Conservation (phyloP, 2,329 filamentous ascomycete genomes). For the Drechslerella stenobrocha region DNA sequence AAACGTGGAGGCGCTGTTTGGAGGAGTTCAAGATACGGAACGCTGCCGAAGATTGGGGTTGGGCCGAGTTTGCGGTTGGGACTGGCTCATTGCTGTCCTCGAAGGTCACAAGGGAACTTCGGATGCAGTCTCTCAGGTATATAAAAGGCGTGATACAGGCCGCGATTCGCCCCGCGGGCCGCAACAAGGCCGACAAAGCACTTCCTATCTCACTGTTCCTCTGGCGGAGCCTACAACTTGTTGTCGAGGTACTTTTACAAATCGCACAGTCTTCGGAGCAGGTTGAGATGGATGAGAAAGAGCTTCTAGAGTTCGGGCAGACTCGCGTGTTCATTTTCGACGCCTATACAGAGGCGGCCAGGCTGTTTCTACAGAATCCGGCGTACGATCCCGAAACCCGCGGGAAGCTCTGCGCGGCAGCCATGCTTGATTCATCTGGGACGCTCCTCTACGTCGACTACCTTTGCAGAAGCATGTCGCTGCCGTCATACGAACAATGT, state of each 20-base stretch:
- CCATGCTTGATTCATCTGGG: slow-evolving; percentile 12
- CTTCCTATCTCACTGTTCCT: slow-evolving; percentile 10
- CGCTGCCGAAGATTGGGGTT: too few species aligned
- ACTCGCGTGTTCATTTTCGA: not conserved
- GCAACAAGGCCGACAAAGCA: too few species aligned
- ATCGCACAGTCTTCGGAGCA: slow-evolving; percentile 3
- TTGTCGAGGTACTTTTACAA: slow-evolving; percentile 12
- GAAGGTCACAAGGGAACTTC: not conserved
- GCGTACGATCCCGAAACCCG: not conserved
- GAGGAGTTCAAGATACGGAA: slow-evolving; percentile 15
- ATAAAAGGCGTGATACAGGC: not conserved
- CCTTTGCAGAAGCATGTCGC: not conserved
- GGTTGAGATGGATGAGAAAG: not conserved
- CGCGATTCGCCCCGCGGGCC: too few species aligned
- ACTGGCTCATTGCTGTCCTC: too few species aligned
- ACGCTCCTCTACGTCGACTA: slow-evolving; percentile 12
- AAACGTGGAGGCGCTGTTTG: slow-evolving; percentile 21
- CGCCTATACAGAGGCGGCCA: slow-evolving; percentile 13
- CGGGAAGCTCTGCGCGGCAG: slow-evolving; percentile 9
- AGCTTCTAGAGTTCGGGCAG: not conserved
- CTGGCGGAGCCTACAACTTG: slow-evolving; percentile 30
- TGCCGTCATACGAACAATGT: not conserved
- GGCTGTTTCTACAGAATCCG: slow-evolving; percentile 7
- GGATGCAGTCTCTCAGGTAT: not conserved
- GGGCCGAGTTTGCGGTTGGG: too few species aligned